Base-by-base conservation (phyloP, 257 asterid species). In the Solanum neorickii region DNA sequence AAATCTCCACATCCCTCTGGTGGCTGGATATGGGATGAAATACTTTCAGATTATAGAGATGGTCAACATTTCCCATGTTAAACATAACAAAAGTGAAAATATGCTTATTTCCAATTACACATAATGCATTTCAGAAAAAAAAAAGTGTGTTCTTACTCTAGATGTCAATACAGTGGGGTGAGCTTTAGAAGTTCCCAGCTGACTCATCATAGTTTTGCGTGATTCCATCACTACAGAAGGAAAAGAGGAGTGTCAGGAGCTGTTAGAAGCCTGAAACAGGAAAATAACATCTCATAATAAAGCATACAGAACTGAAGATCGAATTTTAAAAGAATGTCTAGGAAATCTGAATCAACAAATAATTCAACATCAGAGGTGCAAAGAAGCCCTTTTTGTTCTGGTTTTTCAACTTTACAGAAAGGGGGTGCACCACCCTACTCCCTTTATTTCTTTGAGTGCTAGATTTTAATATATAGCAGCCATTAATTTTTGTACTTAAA, bases 231-330 rank as follows among this genome's bases (percentile, higher is more conserved):
- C 99, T 91, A 97, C 91, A 86, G 98, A 93, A 78, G 99, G 97
- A 95, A 97, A 91, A 96, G 98, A 29, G 99, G 99, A 86, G 99
- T 95, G 35, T 98, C 97, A 15, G 98, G 99, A 90, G 99, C 99
- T 23, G 99, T 93, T 70, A 97, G 89, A 88, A 97, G 99, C 99
- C 98, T 97, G 98, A 89, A 91, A 88, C 88, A 39, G 75, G 77
- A 69, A 85, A 84, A 89, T 23, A 29, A 85, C 62, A 41, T 56
- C 66, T 86, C n/a, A 89, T 69, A 88, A 95, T 82, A 86, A 72
- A 29, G 65, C 41, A 47, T 9, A 46, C 35, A 41, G 59, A n/a
- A 29, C 4, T 47, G 39, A 56, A 86, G 20, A 65, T 85, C 33
- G 29, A 9, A 86, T 33, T 72, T 44, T 70, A 31, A 44, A 15